Conservation (phyloP, 176 grass and related monocot species). For the Luzula sylvatica region DNA sequence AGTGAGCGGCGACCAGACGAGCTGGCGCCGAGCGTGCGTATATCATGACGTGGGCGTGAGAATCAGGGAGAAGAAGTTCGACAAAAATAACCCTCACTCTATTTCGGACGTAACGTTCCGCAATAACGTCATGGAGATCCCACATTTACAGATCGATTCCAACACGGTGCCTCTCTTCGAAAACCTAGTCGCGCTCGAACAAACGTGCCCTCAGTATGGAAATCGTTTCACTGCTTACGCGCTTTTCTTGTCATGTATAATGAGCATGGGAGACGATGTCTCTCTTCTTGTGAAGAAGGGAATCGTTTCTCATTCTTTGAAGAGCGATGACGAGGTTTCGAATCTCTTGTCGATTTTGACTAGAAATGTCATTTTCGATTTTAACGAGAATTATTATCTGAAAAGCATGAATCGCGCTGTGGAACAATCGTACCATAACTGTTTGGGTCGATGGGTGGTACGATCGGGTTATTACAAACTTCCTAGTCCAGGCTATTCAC, state of each 20-base stretch:
- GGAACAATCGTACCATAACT: no score
- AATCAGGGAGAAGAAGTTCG: neutral
- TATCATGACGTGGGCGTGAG: slow-evolving; percentile 21
- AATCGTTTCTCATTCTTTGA: neutral
- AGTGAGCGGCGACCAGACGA: neutral
- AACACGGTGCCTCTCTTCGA: slow-evolving; percentile 9
- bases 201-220: slow-evolving; percentile 13
- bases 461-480: no score
- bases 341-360: slow-evolving; percentile 10
- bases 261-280: slow-evolving; percentile 9
- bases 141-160: slow-evolving; percentile 13
- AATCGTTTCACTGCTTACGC: slow-evolving; percentile 22
- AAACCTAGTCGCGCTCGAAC: slow-evolving; percentile 19
- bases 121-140: slow-evolving; percentile 19
- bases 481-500: no score
- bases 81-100: slow-evolving; percentile 2
- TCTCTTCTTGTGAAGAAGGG: slow-evolving; percentile 8
- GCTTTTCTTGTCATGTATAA: slow-evolving; percentile 15
- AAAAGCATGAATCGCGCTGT: no score
- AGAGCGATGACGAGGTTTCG: slow-evolving; percentile 6
- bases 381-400: no score
- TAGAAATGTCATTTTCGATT: slow-evolving; percentile 4
- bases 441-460: no score
- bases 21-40: neutral
- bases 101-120: slow-evolving; percentile 17